Percentiles rank a stretch among this genome's conserved stretches.
phyloP scores from a whole-genome alignment of 78 protist species.

The Dictyostelium firmibasis region DNA sequence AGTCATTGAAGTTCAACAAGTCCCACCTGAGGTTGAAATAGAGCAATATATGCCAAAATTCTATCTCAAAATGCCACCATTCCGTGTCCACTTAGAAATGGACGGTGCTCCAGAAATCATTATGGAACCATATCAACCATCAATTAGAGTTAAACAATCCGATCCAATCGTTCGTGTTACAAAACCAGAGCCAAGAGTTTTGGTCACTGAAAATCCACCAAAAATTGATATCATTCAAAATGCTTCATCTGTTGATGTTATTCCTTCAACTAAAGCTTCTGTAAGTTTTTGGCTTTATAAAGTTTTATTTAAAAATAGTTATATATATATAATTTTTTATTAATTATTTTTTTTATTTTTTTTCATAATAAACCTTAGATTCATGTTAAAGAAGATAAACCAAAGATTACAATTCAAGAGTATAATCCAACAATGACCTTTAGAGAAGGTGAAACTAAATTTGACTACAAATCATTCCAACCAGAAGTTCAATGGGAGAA shows the following conservation, averaged over 20 bases:
- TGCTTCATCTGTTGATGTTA: slow-evolving; percentile 61
- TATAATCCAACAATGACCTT: slow-evolving; percentile 28
- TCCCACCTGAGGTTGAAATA: slow-evolving; percentile 56
- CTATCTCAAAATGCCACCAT: slow-evolving; percentile 68
- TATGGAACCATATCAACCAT: slow-evolving; percentile 64
- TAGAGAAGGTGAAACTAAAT: background rate
- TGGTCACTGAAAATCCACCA: slow-evolving; percentile 45
- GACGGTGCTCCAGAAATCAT: slow-evolving; percentile 79
- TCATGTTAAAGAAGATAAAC: slow-evolving; percentile 71
- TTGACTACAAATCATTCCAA: slow-evolving; percentile 6
- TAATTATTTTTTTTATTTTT: background rate
- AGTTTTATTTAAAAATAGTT: background rate
- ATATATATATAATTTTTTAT: background rate
- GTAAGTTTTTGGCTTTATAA: background rate
- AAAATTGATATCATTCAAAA: slow-evolving; percentile 30
- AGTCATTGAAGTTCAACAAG: slow-evolving; percentile 44
- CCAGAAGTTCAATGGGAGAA: slow-evolving; percentile 43
- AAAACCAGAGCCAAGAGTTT: slow-evolving; percentile 48
- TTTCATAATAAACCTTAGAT: background rate
- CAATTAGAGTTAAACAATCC: slow-evolving; percentile 39
- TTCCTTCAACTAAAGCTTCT: slow-evolving; percentile 69
- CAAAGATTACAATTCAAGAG: slow-evolving; percentile 22
- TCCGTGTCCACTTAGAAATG: slow-evolving; percentile 62
- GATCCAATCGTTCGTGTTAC: slow-evolving; percentile 64
- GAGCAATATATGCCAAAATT: slow-evolving; percentile 69